Evolutionary conservation across 2,329 filamentous ascomycete species (phyloP).

Genomic region (Endoconidiophora laricicola): DNA sequence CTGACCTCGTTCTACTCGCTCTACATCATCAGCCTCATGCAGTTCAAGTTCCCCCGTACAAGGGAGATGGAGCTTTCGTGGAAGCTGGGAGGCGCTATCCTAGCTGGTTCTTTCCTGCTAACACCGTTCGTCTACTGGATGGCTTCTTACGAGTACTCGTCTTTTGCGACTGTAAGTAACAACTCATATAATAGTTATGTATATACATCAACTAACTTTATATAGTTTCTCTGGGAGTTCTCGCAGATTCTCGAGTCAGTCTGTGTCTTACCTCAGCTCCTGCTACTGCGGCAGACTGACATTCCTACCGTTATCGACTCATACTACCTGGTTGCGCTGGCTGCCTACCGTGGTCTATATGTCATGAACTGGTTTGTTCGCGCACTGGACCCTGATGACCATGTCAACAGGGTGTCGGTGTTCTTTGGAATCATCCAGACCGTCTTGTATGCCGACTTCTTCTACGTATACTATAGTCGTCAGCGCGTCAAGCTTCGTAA

Average conservation of each 20-base stretch:
- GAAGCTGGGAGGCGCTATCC: slow-evolving; percentile 62
- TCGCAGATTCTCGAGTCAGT: slow-evolving; percentile 84
- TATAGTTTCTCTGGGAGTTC: slow-evolving; percentile 67
- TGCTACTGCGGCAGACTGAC: slow-evolving; percentile 83
- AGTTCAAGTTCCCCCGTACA: slow-evolving; percentile 71
- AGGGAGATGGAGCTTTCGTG: slow-evolving; percentile 82
- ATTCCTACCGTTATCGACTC: slow-evolving; percentile 93
- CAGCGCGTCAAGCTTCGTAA: slow-evolving; percentile 85
- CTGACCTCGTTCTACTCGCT: slow-evolving; percentile 68
- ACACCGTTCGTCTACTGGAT: slow-evolving; percentile 43
- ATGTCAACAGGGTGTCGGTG: slow-evolving; percentile 55
- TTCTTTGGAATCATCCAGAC: slow-evolving; percentile 84
- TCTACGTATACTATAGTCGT: slow-evolving; percentile 89
- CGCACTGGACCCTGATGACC: slow-evolving; percentile 39
- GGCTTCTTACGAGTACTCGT: not conserved
- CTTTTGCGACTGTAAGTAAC: slow-evolving; percentile 31
- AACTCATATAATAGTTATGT: not conserved
- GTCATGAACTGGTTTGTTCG: slow-evolving; percentile 80
- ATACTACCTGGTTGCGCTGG: slow-evolving; percentile 81
- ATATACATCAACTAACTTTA: not conserved
- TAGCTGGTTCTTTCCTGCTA: slow-evolving; percentile 46
- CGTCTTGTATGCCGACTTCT: slow-evolving; percentile 79
- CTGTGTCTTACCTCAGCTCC: slow-evolving; percentile 76
- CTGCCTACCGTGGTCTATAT: slow-evolving; percentile 77
- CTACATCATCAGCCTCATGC: slow-evolving; percentile 80